phyloP scores from a whole-genome alignment of 140 eudicot species.

The Anethum foeniculum region DNA sequence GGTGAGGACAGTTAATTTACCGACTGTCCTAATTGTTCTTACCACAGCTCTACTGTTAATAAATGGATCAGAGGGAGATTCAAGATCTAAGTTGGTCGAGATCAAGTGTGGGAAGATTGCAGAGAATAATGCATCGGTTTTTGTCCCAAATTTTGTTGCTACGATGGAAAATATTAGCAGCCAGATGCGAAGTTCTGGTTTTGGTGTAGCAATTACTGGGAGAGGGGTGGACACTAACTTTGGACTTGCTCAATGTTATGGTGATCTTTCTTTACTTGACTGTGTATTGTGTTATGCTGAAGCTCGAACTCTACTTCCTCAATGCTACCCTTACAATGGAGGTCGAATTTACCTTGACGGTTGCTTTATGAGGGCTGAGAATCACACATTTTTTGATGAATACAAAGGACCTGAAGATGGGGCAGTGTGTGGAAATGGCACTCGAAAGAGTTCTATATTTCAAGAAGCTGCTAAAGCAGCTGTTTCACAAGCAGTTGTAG shows the following conservation, averaged over 20 bases:
- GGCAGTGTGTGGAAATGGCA: constrained; percentile 49
- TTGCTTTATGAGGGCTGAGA: constrained; percentile 65
- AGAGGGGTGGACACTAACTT: constrained; percentile 33
- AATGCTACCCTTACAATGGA: constrained; percentile 56
- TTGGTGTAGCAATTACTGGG: constrained; percentile 44
- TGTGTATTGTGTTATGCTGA: constrained; percentile 68
- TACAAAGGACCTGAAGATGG: constrained; percentile 37
- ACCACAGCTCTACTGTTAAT: constrained; percentile 21
- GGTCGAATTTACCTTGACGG: constrained; percentile 71
- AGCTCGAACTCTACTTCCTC: constrained; percentile 57
- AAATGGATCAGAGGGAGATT: constrained; percentile 41
- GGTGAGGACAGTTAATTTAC: constrained; percentile 11
- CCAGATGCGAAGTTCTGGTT: constrained; percentile 30
- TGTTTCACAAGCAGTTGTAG: constrained; percentile 36
- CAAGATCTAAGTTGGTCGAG: constrained; percentile 50
- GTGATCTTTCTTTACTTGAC: constrained; percentile 58
- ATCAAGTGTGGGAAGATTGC: constrained; percentile 31
- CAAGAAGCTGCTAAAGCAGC: constrained; percentile 38
- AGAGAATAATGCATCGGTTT: constrained; percentile 29
- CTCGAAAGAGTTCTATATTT: constrained; percentile 31
- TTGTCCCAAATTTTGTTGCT: constrained; percentile 31
- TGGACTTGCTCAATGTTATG: constrained; percentile 67
- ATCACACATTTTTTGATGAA: constrained; percentile 52
- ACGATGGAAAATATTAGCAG: constrained; percentile 42
- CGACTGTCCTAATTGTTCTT: constrained; percentile 18